Evolutionary conservation across 2,329 filamentous ascomycete species (phyloP).

Genomic region (Pyrenochaeta sp.): DNA sequence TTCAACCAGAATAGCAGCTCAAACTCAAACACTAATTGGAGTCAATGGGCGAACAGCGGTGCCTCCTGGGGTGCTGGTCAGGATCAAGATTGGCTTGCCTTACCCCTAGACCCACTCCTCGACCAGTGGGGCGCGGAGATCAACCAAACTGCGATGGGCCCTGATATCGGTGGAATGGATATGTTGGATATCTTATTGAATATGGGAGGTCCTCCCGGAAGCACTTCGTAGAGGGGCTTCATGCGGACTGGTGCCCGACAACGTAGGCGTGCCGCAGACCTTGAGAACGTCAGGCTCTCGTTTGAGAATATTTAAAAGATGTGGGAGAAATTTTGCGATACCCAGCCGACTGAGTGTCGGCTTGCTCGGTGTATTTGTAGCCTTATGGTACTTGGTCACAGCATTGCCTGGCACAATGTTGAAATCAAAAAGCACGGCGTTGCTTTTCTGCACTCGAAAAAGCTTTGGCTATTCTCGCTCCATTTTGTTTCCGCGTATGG

Average conservation of each 20-base stretch:
- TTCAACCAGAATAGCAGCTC: conserved; percentile 23
- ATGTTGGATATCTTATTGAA: conserved; percentile 59
- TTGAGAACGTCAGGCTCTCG: no score
- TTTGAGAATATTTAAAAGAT: neutral
- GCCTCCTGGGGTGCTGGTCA: conserved; percentile 30
- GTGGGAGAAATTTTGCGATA: conserved; percentile 6
- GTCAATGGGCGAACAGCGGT: conserved; percentile 32
- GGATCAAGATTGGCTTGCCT: conserved; percentile 66
- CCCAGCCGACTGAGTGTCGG: conserved; percentile 1
- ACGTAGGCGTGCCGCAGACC: no score
- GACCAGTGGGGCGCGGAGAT: conserved; percentile 67
- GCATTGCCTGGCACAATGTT: neutral
- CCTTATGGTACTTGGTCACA: neutral
- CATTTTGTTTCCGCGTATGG: neutral
- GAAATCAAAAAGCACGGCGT: neutral
- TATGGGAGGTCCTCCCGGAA: conserved; percentile 44
- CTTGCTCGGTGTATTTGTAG: neutral
- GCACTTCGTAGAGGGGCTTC: neutral
- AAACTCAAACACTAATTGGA: conserved; percentile 21
- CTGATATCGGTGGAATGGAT: conserved; percentile 69
- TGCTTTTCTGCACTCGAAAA: neutral
- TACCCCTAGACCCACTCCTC: conserved; percentile 69
- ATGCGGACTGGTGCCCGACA: no score
- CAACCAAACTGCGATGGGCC: conserved; percentile 64
- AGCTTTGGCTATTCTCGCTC: neutral